Evolutionary conservation across 2,329 filamentous ascomycete genomes (phyloP), one percentile per base, ranked within the genome.

Genomic region (Ceratocystis colombiana): DNA sequence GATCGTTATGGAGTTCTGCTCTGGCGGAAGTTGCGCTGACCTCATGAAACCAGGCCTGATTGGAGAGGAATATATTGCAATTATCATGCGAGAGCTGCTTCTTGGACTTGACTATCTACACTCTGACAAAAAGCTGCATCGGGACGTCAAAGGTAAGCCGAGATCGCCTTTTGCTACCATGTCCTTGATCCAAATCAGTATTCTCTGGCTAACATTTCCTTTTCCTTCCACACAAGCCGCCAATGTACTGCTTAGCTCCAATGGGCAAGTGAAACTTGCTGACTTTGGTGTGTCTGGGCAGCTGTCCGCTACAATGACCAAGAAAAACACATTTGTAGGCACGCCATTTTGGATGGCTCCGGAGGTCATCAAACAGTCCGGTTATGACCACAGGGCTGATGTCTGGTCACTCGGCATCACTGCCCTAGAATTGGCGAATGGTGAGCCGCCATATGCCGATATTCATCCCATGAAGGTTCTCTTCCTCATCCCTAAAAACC

Each of bases 1-100:
- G 94, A 99, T 99, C 71, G 91, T 97, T 75, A 99, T 99, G 94
- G 94, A 99, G 76, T 99, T 94, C 73, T 99, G 94, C 76, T 92
- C 93, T 1, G 94, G 94, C 25, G 94, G 94, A 3, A 97, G 93
- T 77, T 97, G 94, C 73, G 91, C 90, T 61, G 94, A 97, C 74
- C 79, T 99, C 69, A 89, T 99, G 87, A 96, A 96, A 78, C 91
- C 94, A 0, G 94, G 94, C 28, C 78, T 87, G 50, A 93, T 99
- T 68, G 85, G 87, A 22, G 94, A 99, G 77, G 91, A 96, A 71
- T 96, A 97, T 75, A 97, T 99, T 72, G 90, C 90, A 72, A 96
- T 99, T 71, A 96, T 99, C 69, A 80, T 96, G 65, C 84, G 90
- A 68, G 94, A 99, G 78, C 78, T 99, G 71, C 81, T 99, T 65